Evolutionary conservation across 345 rosid species (phyloP), one percentile per base, ranked within the genome.

Genomic region (Pistacia integerrima): DNA sequence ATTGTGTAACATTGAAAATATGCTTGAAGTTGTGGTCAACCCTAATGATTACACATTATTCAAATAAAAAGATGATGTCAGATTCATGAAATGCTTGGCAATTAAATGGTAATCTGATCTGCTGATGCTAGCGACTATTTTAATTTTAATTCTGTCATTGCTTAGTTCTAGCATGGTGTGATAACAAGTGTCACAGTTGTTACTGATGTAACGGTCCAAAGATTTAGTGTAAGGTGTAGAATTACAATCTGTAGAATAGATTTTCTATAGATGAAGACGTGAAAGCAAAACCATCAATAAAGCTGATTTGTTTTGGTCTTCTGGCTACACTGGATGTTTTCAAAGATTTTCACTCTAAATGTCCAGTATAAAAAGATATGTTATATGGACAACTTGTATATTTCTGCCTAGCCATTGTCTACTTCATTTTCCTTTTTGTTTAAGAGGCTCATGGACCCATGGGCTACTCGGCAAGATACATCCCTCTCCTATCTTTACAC

Each of bases 231-330:
- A 38, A 38, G 41, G 41, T 6, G 5, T 38, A 38, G 41, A 38
- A 38, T 38, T 38, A 38, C 41, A 38, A 38, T 0, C 7, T 38
- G 41, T 38, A 38, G 41, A 38, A 38, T 14, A 46, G 18, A 22
- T 46, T 46, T 20, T 67, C 3, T 20, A 11, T 8, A 18, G 46
- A 5, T n/a, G 67, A 16, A 66, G 55, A 46, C 11, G 9, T 14
- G 0, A 4, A 35, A 9, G 56, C 18, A 0, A 46, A 67, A 14
- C 70, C 35, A 20, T 67, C 36, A 22, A 48, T 22, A 8, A n/a
- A 38, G 58, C 58, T 68, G 25, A 68, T 16, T 16, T 51, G 72
- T 38, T 57, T 56, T 56, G 64, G 51, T 70, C 30, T 67, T 67
- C 25, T 67, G 56, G 56, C 17, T 48, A n/a, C 8, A 11, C 33